phyloP scores from a whole-genome alignment of 2,329 filamentous ascomycete genomes.

The Neonectria punicea region DNA sequence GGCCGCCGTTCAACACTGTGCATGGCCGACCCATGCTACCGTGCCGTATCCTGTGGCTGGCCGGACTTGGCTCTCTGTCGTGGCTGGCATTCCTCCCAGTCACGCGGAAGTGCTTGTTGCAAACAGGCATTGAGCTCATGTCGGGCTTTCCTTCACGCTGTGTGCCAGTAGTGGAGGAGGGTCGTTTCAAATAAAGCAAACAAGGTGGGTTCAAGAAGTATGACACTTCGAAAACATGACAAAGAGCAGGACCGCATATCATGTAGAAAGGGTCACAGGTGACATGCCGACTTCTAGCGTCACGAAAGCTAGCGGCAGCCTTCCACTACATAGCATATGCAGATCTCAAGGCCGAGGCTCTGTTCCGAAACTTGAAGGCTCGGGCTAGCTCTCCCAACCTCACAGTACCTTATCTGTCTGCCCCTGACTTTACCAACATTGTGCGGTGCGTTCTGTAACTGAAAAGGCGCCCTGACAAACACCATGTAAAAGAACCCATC shows the following conservation, averaged over 20 bases:
- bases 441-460: too few relatives aligned
- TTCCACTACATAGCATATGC: too few relatives aligned
- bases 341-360: too few relatives aligned
- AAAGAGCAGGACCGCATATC: neutral
- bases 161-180: neutral
- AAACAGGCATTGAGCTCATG: neutral
- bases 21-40: neutral
- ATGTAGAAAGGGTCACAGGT: too few relatives aligned
- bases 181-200: neutral
- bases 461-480: too few relatives aligned
- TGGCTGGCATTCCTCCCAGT: neutral
- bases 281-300: too few relatives aligned
- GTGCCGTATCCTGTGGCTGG: constrained; percentile 1
- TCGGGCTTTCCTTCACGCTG: neutral
- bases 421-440: too few relatives aligned
- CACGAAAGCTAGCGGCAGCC: too few relatives aligned
- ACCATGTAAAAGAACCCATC: neutral
- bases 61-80: neutral
- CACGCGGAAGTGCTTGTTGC: neutral
- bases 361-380: too few relatives aligned
- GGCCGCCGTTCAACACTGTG: constrained; percentile 6
- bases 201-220: neutral
- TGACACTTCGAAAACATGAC: neutral
- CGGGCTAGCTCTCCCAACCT: too few relatives aligned
- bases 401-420: too few relatives aligned